phyloP scores from a whole-genome alignment of 2,329 filamentous ascomycete species.

The Xylariaceae sp. region DNA sequence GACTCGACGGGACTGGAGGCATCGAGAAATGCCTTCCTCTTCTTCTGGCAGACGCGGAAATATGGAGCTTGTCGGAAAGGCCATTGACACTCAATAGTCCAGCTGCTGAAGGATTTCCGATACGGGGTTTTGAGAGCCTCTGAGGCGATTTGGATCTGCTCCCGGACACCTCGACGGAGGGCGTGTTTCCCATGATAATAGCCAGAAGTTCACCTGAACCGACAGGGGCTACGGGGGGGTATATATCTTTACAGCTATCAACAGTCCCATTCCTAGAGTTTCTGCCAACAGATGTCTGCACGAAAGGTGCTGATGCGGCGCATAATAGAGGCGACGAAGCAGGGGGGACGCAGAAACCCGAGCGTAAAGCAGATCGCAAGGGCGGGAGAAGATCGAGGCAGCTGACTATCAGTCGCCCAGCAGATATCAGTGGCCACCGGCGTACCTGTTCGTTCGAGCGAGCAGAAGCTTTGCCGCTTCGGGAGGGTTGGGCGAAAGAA shows the following conservation, averaged over 20 bases:
- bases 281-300: constrained; percentile 25
- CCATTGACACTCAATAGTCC: constrained; percentile 36
- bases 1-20: constrained; percentile 18
- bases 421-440: too few species aligned
- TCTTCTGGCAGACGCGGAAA: constrained; percentile 21
- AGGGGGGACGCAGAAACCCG: too few species aligned
- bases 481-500: too few species aligned
- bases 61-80: constrained; percentile 29
- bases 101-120: constrained; percentile 37
- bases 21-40: constrained; percentile 26
- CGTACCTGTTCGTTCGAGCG: too few species aligned
- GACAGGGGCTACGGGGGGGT: constrained; percentile 27
- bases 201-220: constrained; percentile 16
- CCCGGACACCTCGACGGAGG: constrained; percentile 40
- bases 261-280: constrained; percentile 36
- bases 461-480: too few species aligned
- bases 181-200: constrained; percentile 45
- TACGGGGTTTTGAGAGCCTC: constrained; percentile 48
- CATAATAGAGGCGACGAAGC: constrained; percentile 22
- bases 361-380: too few species aligned
- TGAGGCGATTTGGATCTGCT: constrained; percentile 36
- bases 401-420: too few species aligned
- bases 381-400: too few species aligned
- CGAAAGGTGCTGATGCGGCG: constrained; percentile 25
- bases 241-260: constrained; percentile 34